These are phyloP conservation scores for Kluyveromyces starmeri DNA, from an alignment of 805 yeast species.

Conservation along the genomic window DNA sequence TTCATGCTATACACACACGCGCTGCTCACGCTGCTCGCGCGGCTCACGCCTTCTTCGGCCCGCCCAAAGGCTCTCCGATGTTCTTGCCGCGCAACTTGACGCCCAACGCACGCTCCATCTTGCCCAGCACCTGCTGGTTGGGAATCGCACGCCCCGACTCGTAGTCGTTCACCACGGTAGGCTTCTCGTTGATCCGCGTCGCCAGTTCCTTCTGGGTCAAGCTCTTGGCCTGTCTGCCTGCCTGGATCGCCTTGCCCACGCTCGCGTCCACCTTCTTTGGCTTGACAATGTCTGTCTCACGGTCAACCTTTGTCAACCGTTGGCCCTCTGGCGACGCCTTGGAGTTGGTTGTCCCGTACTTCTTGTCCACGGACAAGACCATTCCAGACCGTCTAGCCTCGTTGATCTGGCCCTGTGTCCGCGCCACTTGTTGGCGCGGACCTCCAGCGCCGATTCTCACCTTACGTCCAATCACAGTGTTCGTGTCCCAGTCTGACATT, in stretches of 20 bases:
- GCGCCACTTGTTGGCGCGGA: slow-evolving; percentile 78
- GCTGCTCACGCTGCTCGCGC: no score
- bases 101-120: slow-evolving; percentile 89
- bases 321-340: slow-evolving; percentile 88
- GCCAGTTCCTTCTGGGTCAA: slow-evolving; percentile 95
- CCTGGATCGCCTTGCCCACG: slow-evolving; percentile 82
- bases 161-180: slow-evolving; percentile 88
- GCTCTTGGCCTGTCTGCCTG: slow-evolving; percentile 80
- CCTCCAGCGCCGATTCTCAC: slow-evolving; percentile 86
- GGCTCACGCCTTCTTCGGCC: slow-evolving; percentile 38
- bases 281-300: slow-evolving; percentile 86
- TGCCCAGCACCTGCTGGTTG: slow-evolving; percentile 87
- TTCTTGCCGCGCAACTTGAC: slow-evolving; percentile 93
- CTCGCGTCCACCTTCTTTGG: slow-evolving; percentile 76
- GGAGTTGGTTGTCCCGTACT: slow-evolving; percentile 56
- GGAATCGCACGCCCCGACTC: slow-evolving; percentile 97
- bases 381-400: slow-evolving; percentile 91
- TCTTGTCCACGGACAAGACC: slow-evolving; percentile 87
- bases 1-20: no score
- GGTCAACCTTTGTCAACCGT: slow-evolving; percentile 85
- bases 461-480: slow-evolving; percentile 79
- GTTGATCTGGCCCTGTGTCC: slow-evolving; percentile 67
- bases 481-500: slow-evolving; percentile 84
- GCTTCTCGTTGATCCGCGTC: slow-evolving; percentile 91
- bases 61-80: slow-evolving; percentile 76